These are phyloP conservation scores for Irpex sp. DNA, from an alignment of 1,284 basidiomycete species.

Conservation along the genomic window DNA sequence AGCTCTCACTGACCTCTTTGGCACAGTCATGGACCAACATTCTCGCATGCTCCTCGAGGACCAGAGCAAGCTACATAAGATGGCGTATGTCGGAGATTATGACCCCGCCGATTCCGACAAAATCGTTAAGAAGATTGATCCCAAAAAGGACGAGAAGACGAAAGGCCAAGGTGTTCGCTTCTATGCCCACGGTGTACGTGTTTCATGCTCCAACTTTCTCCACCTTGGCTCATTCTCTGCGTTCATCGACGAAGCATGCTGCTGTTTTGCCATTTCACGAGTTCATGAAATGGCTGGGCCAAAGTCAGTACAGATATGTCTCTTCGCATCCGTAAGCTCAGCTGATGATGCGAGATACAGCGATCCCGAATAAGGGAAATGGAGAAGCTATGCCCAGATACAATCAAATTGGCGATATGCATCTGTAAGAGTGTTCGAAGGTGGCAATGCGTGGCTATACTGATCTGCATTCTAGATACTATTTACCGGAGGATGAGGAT, in stretches of 20 bases:
- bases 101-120: not conserved
- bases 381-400: not conserved
- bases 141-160: not conserved
- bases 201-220: not conserved
- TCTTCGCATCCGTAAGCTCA: not conserved
- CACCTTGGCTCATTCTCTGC: not conserved
- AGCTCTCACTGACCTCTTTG: not conserved
- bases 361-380: not conserved
- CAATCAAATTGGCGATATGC: not conserved
- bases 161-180: not conserved
- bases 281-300: constrained; percentile 2
- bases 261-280: not conserved
- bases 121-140: not conserved
- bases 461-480: not conserved
- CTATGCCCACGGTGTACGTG: not conserved
- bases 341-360: not conserved
- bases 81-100: not conserved
- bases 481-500: not conserved
- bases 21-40: not conserved
- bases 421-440: not conserved
- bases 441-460: not conserved
- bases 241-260: not conserved
- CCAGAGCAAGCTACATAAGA: not conserved
- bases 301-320: not conserved
- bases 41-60: not conserved